Evolutionary conservation across 75 land plant genomes (phyloP), one percentile per base, ranked within the genome.

Genomic region (Isoetes taiwanensis): DNA sequence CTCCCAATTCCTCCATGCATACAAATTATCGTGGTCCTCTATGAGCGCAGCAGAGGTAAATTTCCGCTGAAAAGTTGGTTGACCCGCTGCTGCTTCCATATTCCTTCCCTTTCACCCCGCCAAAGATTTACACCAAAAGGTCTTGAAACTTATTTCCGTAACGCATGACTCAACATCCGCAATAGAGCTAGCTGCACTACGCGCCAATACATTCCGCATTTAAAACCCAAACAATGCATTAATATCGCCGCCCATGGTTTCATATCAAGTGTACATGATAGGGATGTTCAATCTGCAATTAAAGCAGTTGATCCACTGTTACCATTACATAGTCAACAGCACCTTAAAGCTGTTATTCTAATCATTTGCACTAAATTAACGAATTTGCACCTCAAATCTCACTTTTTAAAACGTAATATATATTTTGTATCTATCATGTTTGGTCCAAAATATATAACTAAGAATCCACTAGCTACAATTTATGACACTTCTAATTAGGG

Each of bases 161-260:
- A 25, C 56, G 1, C 54, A 43, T 43, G 52, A n/a, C n/a, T n/a
- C n/a, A n/a, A n/a, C n/a, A n/a, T n/a, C n/a, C n/a, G n/a, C n/a
- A n/a, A n/a, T n/a, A n/a, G n/a, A n/a, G 6, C 16, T 46, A 17
- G n/a, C 2, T 2, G n/a, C 75, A 86, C 93, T 87, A 86, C 80
- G 71, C 93, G 70, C 71, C 50, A 6, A 46, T 23, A 16, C 50
- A 46, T n/a, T 46, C 50, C 12, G 50, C n/a, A n/a, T 46, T 5
- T 23, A 4, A 23, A 46, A 46, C 12, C 50, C 50, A 46, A 46
- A 46, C 21, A 46, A 23, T n/a, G 50, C 50, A 46, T 46, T 46
- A 23, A 46, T 46, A n/a, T 46, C 50, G 16, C 25, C 21, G 25
- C 25, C 25, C 50, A 23, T 46, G 50, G 50, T 46, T 46, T 5